Evolutionary conservation across 441 rosid genomes (phyloP), one percentile per base, ranked within the genome.

Genomic region (California macrophylla): DNA sequence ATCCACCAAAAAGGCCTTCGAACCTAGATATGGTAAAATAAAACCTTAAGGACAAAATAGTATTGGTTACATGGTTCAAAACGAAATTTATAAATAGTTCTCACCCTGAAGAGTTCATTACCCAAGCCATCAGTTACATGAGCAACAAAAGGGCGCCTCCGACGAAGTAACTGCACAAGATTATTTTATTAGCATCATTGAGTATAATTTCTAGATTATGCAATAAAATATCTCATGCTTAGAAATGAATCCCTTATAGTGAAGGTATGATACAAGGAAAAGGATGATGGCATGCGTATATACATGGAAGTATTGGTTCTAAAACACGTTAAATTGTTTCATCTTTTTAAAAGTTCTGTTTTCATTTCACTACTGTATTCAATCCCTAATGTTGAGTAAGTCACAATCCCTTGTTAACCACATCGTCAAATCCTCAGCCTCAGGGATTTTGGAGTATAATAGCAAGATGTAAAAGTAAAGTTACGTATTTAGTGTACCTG

Each of bases 1-100:
- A 94, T 77, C 97, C 96, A 94, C 96, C 96, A 94, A 75, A 88
- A 91, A 69, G 97, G 97, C 77, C 98, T 83, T 58, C 90, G 90
- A 73, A 94, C 98, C 98, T 91, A 84, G 42, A 77, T 66, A 66
- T 64, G 50, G 68, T 70, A 64, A 75, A 69, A 72, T 6, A 66
- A 75, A 77, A 45, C 18, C 69, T 71, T 72, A 74, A 40, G 72
- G 64, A 78, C 80, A 30, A 81, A 79, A 68, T 32, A 66, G 47
- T 30, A 54, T 34, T 34, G 25, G 12, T 7, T 21, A 54, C 61
- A 21, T 54, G 61, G 61, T 7, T 7, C 24, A 8, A 54, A 54
- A 21, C 20, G 61, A 20, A 52, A 54, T 54, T 54, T 54, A 26
- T 54, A 3, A 23, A 63, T 34, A 67, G 70, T 66, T 66, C 88